Conservation (phyloP, 75 land plant genomes). For the Pinus taeda region DNA sequence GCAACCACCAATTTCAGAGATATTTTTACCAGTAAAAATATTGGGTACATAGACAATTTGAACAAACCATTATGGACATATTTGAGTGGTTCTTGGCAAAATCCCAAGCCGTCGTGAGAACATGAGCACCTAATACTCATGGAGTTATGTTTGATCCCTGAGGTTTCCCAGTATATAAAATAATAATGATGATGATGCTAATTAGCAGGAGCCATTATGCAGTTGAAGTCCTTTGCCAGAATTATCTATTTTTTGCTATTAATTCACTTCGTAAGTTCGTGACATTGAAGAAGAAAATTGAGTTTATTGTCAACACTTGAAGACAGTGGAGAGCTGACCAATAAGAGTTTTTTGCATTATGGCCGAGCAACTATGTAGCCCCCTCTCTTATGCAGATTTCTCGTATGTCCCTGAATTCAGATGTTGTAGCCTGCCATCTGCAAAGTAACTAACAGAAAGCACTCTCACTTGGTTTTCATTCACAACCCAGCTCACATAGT, state of each 20-base stretch:
- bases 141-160: too few relatives aligned
- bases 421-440: constrained; percentile 35
- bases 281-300: background rate
- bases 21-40: too few relatives aligned
- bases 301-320: background rate
- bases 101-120: too few relatives aligned
- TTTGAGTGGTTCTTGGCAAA: too few relatives aligned
- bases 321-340: background rate
- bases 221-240: too few relatives aligned
- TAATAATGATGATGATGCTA: too few relatives aligned
- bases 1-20: too few relatives aligned
- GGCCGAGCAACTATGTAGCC: background rate
- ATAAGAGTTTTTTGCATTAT: background rate
- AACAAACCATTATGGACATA: too few relatives aligned
- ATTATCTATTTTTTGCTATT: background rate
- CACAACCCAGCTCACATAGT: constrained; percentile 36
- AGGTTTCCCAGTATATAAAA: too few relatives aligned
- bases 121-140: too few relatives aligned
- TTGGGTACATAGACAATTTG: too few relatives aligned
- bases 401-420: constrained; percentile 35
- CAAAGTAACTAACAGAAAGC: constrained; percentile 29
- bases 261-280: background rate
- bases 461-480: constrained; percentile 26
- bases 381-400: constrained; percentile 15
- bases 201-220: too few relatives aligned